These are phyloP conservation scores for Diaporthe nobilis DNA, from an alignment of 2,329 filamentous ascomycete species.

Conservation along the genomic window DNA sequence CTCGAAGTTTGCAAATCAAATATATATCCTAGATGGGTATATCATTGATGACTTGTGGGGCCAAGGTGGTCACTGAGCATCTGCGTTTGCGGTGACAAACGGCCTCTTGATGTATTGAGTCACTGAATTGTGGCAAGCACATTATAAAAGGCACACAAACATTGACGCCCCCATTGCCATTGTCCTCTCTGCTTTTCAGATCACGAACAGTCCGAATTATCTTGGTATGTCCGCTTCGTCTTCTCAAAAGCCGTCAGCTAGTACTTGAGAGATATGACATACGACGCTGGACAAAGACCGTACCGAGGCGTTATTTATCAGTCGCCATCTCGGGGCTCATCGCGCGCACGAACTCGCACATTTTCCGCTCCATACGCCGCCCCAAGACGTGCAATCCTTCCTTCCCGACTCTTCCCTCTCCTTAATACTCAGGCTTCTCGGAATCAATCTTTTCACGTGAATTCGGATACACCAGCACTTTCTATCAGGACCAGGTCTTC, in stretches of 20 bases:
- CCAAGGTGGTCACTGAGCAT: background rate
- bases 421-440: background rate
- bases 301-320: slow-evolving; percentile 10
- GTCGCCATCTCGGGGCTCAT: background rate
- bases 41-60: background rate
- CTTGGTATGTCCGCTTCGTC: background rate
- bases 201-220: background rate
- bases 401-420: background rate
- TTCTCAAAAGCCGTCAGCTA: background rate
- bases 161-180: too few relatives aligned
- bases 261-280: background rate
- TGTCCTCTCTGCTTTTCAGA: background rate
- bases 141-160: background rate
- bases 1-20: background rate
- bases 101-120: background rate
- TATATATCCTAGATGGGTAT: too few relatives aligned
- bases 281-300: slow-evolving; percentile 13
- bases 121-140: background rate
- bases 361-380: background rate
- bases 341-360: too few relatives aligned
- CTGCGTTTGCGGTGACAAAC: background rate
- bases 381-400: background rate
- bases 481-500: background rate
- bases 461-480: background rate
- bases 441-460: too few relatives aligned